Percentiles rank a stretch among this genome's conserved stretches.
phyloP scores from a whole-genome alignment of 257 asterid species.

The Coffea eugenioides region DNA sequence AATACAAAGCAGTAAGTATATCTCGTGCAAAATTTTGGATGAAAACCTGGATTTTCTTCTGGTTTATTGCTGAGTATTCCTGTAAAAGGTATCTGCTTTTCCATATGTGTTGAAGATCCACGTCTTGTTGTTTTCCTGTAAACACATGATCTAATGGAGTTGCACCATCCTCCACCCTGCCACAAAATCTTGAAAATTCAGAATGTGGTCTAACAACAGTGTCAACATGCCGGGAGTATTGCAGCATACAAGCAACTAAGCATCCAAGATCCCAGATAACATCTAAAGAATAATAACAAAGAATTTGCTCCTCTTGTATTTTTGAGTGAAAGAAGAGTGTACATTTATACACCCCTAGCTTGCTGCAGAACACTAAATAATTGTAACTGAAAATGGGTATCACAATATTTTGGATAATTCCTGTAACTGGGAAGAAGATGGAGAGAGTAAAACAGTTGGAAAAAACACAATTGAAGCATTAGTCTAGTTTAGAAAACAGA shows the following conservation, averaged over 20 bases:
- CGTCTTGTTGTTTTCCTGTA: conserved; percentile 78
- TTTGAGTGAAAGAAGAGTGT: background rate
- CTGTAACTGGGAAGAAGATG: background rate
- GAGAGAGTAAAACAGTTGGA: background rate
- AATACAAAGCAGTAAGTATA: background rate
- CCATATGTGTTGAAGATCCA: conserved; percentile 80
- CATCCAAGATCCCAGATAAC: background rate
- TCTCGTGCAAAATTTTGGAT: background rate
- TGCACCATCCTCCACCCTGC: conserved; percentile 99
- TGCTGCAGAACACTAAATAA: background rate
- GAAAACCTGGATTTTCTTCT: conserved; percentile 86
- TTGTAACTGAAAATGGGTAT: background rate
- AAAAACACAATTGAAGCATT: background rate
- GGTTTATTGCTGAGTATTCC: conserved; percentile 88
- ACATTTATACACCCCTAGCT: background rate
- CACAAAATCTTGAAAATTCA: conserved; percentile 13
- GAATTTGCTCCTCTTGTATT: background rate
- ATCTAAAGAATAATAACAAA: background rate
- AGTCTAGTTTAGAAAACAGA: background rate
- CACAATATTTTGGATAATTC: background rate
- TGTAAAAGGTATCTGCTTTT: conserved; percentile 62
- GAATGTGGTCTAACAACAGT: background rate
- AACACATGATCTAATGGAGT: conserved; percentile 61
- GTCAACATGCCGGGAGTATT: background rate
- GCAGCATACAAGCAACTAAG: background rate